phyloP scores from a whole-genome alignment of 768 basidiomycete species.

The Suillus subluteus region DNA sequence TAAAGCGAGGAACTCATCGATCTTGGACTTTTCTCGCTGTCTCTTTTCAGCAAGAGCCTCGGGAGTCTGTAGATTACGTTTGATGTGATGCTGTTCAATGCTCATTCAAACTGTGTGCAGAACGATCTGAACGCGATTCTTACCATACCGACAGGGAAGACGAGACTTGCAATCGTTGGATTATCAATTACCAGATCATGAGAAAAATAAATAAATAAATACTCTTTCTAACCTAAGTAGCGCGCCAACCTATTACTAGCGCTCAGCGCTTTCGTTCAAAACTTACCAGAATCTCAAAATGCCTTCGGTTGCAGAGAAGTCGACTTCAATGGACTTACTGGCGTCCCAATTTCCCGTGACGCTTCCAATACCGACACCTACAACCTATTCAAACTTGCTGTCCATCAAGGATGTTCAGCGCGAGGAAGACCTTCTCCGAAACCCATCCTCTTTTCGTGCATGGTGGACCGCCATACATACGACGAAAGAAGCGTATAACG shows the following conservation, averaged over 20 bases:
- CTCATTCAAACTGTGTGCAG: slow-evolving; percentile 9
- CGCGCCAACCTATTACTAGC: neutral
- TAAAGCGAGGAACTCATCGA: slow-evolving; percentile 74
- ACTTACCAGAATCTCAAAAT: slow-evolving; percentile 37
- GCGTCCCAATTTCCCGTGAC: slow-evolving; percentile 79
- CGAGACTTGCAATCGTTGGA: neutral
- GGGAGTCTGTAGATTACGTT: slow-evolving; percentile 57
- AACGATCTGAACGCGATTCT: slow-evolving; percentile 14
- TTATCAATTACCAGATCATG: neutral
- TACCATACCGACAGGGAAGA: slow-evolving; percentile 25
- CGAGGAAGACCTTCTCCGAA: slow-evolving; percentile 92
- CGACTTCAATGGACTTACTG: slow-evolving; percentile 53
- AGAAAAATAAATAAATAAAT: slow-evolving; percentile 6
- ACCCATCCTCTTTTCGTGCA: slow-evolving; percentile 87
- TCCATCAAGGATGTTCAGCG: slow-evolving; percentile 76
- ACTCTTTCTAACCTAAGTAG: neutral
- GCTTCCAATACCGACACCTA: slow-evolving; percentile 79
- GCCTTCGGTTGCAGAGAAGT: slow-evolving; percentile 59
- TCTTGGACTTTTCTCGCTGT: slow-evolving; percentile 72
- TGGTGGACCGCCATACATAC: slow-evolving; percentile 90
- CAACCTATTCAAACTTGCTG: slow-evolving; percentile 77
- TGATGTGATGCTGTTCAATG: slow-evolving; percentile 64
- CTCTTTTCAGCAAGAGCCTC: slow-evolving; percentile 70
- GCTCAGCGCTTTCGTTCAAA: neutral
- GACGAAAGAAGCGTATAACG: slow-evolving; percentile 65